Percentiles rank a stretch among this genome's conserved stretches.
phyloP scores from a whole-genome alignment of 164 flowering plant genomes.

The Sextonia rubra region DNA sequence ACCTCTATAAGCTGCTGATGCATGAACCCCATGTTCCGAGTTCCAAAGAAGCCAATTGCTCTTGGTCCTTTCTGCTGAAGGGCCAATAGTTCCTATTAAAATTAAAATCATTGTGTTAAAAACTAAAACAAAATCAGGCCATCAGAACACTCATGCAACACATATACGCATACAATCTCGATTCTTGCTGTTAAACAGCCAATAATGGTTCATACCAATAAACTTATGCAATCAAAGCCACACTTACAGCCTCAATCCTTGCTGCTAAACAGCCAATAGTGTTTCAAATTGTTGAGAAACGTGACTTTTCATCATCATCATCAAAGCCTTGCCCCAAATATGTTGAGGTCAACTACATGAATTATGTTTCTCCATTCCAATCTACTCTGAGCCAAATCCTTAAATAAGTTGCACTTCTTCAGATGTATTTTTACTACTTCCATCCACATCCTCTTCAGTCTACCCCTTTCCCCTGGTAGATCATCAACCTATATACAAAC shows the following conservation, averaged over 20 bases:
- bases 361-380: too few species aligned
- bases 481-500: too few species aligned
- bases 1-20: conserved; percentile 98
- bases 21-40: conserved; percentile 97
- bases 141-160: not conserved
- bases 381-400: too few species aligned
- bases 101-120: not conserved
- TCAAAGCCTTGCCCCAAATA: too few species aligned
- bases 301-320: too few species aligned
- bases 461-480: too few species aligned
- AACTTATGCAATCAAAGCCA: not conserved
- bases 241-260: not conserved
- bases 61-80: conserved; percentile 98
- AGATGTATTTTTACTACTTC: too few species aligned
- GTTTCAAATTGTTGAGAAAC: not conserved
- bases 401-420: too few species aligned
- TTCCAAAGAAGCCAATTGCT: conserved; percentile 94
- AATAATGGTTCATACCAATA: not conserved
- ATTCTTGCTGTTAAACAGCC: not conserved
- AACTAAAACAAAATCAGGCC: not conserved
- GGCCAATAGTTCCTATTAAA: conserved; percentile 79
- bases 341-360: too few species aligned
- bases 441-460: too few species aligned
- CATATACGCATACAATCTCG: not conserved
- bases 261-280: not conserved